These are phyloP conservation scores for Draba incana DNA, from an alignment of 345 rosid species.

Conservation along the genomic window DNA sequence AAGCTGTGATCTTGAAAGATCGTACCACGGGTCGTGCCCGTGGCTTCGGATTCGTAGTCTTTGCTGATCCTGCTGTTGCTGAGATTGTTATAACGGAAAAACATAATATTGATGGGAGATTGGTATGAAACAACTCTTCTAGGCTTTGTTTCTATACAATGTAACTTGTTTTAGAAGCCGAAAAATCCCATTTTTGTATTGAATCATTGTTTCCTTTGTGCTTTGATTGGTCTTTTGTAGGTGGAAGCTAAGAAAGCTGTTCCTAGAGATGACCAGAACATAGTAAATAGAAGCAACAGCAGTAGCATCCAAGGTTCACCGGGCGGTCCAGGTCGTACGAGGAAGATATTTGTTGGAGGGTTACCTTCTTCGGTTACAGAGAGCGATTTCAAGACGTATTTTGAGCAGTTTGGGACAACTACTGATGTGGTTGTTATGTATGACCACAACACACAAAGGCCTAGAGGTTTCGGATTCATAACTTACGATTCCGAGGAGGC, in stretches of 20 bases:
- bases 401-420: slow-evolving; percentile 83
- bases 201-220: neutral
- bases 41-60: slow-evolving; percentile 95
- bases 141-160: slow-evolving; percentile 29
- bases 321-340: slow-evolving; percentile 66
- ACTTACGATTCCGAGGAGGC: slow-evolving; percentile 95
- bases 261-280: slow-evolving; percentile 87
- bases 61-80: slow-evolving; percentile 87
- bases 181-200: neutral
- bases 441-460: slow-evolving; percentile 97
- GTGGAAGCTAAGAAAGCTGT: slow-evolving; percentile 98
- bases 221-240: slow-evolving; percentile 43
- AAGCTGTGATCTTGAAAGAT: slow-evolving; percentile 98
- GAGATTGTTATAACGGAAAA: slow-evolving; percentile 84
- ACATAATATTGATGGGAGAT: slow-evolving; percentile 92
- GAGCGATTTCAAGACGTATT: slow-evolving; percentile 75
- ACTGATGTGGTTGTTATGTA: slow-evolving; percentile 98
- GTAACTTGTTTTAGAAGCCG: slow-evolving; percentile 42
- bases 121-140: slow-evolving; percentile 46
- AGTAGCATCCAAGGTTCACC: slow-evolving; percentile 72
- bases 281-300: slow-evolving; percentile 53
- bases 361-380: slow-evolving; percentile 75
- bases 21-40: slow-evolving; percentile 98
- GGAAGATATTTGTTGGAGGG: slow-evolving; percentile 94
- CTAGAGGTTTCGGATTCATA: slow-evolving; percentile 98